phyloP scores from a whole-genome alignment of 768 basidiomycete genomes.

The Mycena rebaudengoi region DNA sequence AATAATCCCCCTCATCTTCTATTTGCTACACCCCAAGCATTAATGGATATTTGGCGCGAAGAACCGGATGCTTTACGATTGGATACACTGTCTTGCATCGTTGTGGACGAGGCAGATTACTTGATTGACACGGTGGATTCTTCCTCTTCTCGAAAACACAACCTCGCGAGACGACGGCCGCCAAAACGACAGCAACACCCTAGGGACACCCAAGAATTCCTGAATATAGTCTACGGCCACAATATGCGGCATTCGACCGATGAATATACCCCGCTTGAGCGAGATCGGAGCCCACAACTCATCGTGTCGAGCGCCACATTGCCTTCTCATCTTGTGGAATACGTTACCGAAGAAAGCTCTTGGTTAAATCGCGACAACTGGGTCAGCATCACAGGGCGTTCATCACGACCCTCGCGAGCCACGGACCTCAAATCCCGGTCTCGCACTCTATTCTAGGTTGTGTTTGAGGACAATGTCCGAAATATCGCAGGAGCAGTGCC shows the following conservation, averaged over 20 bases:
- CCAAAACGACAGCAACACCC: slow-evolving; percentile 61
- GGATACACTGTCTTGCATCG: slow-evolving; percentile 59
- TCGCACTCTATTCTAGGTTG: slow-evolving; percentile 69
- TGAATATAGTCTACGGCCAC: slow-evolving; percentile 62
- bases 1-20: slow-evolving; percentile 68
- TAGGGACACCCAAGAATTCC: slow-evolving; percentile 63
- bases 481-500: slow-evolving; percentile 63
- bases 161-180: too few species aligned
- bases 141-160: slow-evolving; percentile 38
- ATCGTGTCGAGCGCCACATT: slow-evolving; percentile 79
- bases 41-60: slow-evolving; percentile 61
- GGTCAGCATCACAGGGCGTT: slow-evolving; percentile 46
- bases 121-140: slow-evolving; percentile 60
- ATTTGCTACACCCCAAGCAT: slow-evolving; percentile 75
- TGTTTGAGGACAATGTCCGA: slow-evolving; percentile 60
- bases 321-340: slow-evolving; percentile 59
- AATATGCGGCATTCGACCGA: background rate
- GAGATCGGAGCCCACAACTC: slow-evolving; percentile 56
- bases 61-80: slow-evolving; percentile 56
- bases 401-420: background rate
- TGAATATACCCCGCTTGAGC: slow-evolving; percentile 22
- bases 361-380: slow-evolving; percentile 62
- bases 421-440: background rate
- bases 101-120: slow-evolving; percentile 82
- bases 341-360: slow-evolving; percentile 62